Base-by-base conservation (phyloP, 208 protist species). In the Trypanosoma boissoni region DNA sequence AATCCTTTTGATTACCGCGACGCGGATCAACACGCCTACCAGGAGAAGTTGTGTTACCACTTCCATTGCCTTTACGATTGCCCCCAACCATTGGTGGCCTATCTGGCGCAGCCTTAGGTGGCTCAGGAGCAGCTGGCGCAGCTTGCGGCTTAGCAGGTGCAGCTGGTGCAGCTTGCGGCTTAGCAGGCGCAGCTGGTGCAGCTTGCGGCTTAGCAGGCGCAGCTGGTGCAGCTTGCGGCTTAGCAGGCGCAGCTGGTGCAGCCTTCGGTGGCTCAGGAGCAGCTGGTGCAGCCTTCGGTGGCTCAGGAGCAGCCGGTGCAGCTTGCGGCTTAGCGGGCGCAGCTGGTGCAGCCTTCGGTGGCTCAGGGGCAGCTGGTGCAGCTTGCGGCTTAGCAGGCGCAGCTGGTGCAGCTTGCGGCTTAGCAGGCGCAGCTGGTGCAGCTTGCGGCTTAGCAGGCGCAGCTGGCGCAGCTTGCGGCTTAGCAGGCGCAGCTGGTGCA, bases 221-320 rank as follows among this genome's bases (percentile, higher is more conserved):
- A 27, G 18, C 29, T 29, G 58, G 58, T 55, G 46, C 58, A 16
- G 58, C 31, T 32, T 32, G 52, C 20, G 58, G 58, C 36, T 58
- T 48, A 20, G 42, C 43, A 14, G 58, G 49, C 37, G 64, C 34
- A 28, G 39, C 42, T 24, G 63, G 54, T 45, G 69, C 52, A 6
- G 63, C 46, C 48, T 31, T 57, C 18, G 70, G 55, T 53, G 58
- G 29, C 9, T 65, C 59, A 3, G 70, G 61, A 66, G 66, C 50
- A 37, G 45, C 49, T 32, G 68, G 68, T 53, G 32, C 45, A 29
- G 57, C 43, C 21, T 43, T 63, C 26, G 68, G 46, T 26, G 62
- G 64, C 28, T 66, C 54, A 12, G 58, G 52, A 56, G 64, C 58
- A 45, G 43, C 45, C 41, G 44, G 49, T 32, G 49, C 36, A 24